Base-by-base conservation (phyloP, 2,329 filamentous ascomycete species). In the Fusarium kyushuense region DNA sequence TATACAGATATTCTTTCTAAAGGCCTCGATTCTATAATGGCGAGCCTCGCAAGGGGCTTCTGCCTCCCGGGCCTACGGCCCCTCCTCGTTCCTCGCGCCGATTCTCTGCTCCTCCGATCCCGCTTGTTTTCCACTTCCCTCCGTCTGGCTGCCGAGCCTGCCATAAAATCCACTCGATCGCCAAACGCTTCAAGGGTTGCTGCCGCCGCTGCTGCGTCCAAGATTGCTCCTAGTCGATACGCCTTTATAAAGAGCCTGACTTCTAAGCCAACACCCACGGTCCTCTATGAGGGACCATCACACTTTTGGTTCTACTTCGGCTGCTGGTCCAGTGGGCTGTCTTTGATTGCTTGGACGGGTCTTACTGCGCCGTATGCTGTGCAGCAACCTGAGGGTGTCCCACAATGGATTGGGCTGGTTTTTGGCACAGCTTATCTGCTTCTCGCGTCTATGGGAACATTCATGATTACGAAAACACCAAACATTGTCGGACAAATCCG, bases 211-310 rank as follows among this genome's bases (percentile, higher is more conserved):
- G 46, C 60, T 46, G 30, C 62, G 42, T 32, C 71, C 42, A 59
- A 66, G 58, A 63, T 62, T 57, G 66, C 72, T 11, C 73, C 70
- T 38, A 77, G 70, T 56, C 70, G 71, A 74, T 83, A 80, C 71
- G 82, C 79, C 54, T 88, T 84, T 78, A 82, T 84, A 72, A 84
- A 84, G 63, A 84, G 83, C 61, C 83, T 92, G 36, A 85, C 87
- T 16, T 80, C 81, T 59, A 86, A 87, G 65, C 74, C 82, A n/a
- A 79, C 82, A 3, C 83, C 86, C 7, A 88, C 90, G 10, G 77
- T 86, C 5, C 81, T 93, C 42, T 93, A 91, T 80, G 83, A 89
- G 72, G 85, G 86, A 2, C 87, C 88, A 16, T 88, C 88, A 2
- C 89, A 92, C 72, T 85, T 85, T 58, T 83, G 84, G 78, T 90